Base-by-base conservation (phyloP, 2,329 filamentous ascomycete species). In the Annulohypoxylon truncatum region DNA sequence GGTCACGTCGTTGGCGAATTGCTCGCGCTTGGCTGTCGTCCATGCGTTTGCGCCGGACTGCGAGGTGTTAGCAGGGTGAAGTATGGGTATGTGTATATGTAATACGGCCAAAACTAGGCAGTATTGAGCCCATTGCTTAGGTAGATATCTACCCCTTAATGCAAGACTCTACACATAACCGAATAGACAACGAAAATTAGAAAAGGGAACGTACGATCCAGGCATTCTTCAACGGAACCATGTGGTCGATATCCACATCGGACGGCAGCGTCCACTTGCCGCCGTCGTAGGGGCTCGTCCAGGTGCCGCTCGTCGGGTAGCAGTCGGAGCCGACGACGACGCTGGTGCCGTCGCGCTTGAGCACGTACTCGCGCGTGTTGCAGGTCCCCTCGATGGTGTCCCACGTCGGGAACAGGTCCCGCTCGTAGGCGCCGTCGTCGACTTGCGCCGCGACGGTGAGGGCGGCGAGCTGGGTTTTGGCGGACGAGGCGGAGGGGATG, bases 201-300 rank as follows among this genome's bases (percentile, higher is more conserved):
- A 22, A 31, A 15, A 2, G 5, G 24, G 28, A 3, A 79, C 83
- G 73, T 71, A 89, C 87, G 66, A 91, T 88, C 92, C 92, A 95
- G 4, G 92, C 92, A 74, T 94, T 93, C 75, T 90, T 90, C 66
- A 96, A 77, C 0, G 93, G 92, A 2, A 96, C 91, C 79, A 96
- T 84, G 77, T 96, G 93, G 77, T 96, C 93, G 64, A 96, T 95
- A 71, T 95, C 92, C 0, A 96, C 77, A 71, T 94, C 90, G 15
- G 83, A 85, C 0, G 91, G 86, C 0, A 82, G 81, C 0, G 87
- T 90, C 90, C 90, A 93, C 1, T 83, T 88, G 0, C 81, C 89
- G 13, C 91, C 92, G 73, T 95, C 92, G 76, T 92, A 96, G 0
- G 91, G 90, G 33, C 87, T 90, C 40, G 77, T 79, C 92, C 93